Evolutionary conservation across 768 basidiomycete species (phyloP).

Genomic region (Piloderma croceum): DNA sequence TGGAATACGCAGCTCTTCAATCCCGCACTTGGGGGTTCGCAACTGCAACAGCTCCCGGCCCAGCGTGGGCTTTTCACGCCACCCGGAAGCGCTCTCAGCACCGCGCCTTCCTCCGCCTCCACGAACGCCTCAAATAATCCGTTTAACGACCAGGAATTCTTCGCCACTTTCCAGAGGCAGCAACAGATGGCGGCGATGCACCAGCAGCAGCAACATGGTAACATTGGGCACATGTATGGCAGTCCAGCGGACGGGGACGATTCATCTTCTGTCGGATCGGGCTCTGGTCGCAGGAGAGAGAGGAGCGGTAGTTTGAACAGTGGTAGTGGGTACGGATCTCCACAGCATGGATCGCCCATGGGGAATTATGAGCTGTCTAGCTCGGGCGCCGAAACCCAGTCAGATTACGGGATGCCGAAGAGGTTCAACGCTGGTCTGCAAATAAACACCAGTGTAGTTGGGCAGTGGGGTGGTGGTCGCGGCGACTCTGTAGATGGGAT

Average conservation of each 20-base stretch:
- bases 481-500: conserved; percentile 25
- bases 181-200: conserved; percentile 27
- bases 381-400: too few species aligned
- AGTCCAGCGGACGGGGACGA: conserved; percentile 35
- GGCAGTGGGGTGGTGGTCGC: too few species aligned
- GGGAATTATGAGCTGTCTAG: conserved; percentile 32
- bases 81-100: conserved; percentile 35
- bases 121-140: too few species aligned
- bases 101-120: conserved; percentile 11
- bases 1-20: conserved; percentile 8
- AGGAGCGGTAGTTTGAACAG: conserved; percentile 35
- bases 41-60: conserved; percentile 21
- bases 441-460: too few species aligned
- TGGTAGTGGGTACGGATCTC: conserved; percentile 27
- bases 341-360: conserved; percentile 21
- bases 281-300: too few species aligned
- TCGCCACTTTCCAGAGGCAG: conserved; percentile 21
- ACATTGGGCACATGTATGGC: conserved; percentile 21
- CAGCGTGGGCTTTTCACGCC: conserved; percentile 38
- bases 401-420: conserved; percentile 18
- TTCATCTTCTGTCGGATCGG: conserved; percentile 29
- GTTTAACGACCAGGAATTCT: conserved; percentile 17
- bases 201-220: conserved; percentile 17
- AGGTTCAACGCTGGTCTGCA: conserved; percentile 21
- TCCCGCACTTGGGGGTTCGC: conserved; percentile 13